Percentiles rank a stretch among this genome's conserved stretches.
phyloP scores from a whole-genome alignment of 352 stramenopile species.

The Phytopythium sindhum region DNA sequence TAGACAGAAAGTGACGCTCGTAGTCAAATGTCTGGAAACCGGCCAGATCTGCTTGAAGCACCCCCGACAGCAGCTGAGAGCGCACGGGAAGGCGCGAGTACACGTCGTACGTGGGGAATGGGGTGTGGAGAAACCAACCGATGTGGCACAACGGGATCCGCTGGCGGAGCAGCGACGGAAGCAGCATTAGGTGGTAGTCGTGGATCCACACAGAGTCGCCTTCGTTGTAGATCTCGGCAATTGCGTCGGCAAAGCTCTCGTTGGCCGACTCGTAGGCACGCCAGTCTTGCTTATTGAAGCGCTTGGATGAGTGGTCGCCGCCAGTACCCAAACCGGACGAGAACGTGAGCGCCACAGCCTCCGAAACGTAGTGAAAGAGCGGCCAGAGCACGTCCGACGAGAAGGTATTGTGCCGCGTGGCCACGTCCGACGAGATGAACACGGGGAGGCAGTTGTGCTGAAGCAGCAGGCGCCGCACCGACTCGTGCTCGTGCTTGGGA shows the following conservation, averaged over 20 bases:
- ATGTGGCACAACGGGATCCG: conserved; percentile 71
- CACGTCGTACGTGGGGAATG: conserved; percentile 84
- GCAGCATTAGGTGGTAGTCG: conserved; percentile 89
- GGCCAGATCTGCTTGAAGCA: conserved; percentile 81
- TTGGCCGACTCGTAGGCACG: conserved; percentile 87
- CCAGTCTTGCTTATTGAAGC: conserved; percentile 89
- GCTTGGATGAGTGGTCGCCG: conserved; percentile 55
- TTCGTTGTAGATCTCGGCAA: conserved; percentile 86
- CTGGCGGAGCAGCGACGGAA: conserved; percentile 81
- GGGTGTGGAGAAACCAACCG: conserved; percentile 88
- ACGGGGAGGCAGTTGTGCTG: conserved; percentile 88
- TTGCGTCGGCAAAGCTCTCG: conserved; percentile 80
- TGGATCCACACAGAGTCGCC: conserved; percentile 88
- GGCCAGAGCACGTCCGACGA: conserved; percentile 91
- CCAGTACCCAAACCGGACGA: conserved; percentile 28
- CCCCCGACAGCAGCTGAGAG: conserved; percentile 66
- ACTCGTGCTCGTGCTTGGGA: conserved; percentile 74
- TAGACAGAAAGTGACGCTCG: conserved; percentile 84
- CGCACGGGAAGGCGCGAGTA: conserved; percentile 83
- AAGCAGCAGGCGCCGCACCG: conserved; percentile 61
- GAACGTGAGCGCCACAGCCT: conserved; percentile 48
- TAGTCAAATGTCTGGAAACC: conserved; percentile 91
- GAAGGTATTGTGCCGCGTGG: conserved; percentile 86
- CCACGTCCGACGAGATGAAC: conserved; percentile 81
- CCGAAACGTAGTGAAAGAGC: conserved; percentile 89